phyloP scores from a whole-genome alignment of 2,329 filamentous ascomycete species.

The Paraconiothyrium sp. region DNA sequence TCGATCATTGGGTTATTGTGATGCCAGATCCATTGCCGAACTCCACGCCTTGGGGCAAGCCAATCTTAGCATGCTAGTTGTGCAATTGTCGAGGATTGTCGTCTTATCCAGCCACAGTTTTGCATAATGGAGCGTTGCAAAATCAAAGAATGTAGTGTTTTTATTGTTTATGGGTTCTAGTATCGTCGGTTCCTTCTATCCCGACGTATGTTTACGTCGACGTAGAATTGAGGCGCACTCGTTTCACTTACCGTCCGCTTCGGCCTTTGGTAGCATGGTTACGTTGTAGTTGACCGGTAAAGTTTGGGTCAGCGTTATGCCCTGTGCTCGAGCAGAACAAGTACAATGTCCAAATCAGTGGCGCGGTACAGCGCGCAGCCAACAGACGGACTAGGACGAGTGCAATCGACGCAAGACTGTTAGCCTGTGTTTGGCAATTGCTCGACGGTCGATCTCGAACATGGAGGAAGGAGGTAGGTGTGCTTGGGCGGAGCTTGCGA shows the following conservation, averaged over 20 bases:
- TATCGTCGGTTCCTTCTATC: too few species aligned
- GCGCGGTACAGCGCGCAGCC: background rate
- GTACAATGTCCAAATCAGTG: background rate
- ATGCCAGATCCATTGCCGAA: background rate
- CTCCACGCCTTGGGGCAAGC: background rate
- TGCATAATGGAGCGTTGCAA: background rate
- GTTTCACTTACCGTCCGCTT: background rate
- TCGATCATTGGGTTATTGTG: background rate
- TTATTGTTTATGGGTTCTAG: too few species aligned
- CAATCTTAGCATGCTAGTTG: background rate
- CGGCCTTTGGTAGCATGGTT: background rate
- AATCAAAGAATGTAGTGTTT: too few species aligned
- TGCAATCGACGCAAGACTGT: background rate
- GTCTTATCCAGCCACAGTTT: too few species aligned
- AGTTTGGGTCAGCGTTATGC: background rate
- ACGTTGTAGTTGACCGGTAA: background rate
- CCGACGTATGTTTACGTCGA: too few species aligned
- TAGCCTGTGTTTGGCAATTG: background rate
- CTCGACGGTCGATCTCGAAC: background rate
- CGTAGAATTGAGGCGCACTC: too few species aligned
- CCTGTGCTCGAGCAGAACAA: background rate
- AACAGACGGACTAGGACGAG: background rate
- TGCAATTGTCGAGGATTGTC: too few species aligned
- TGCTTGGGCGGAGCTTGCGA: background rate
- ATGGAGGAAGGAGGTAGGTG: background rate